phyloP scores from a whole-genome alignment of 345 rosid genomes.

The Pelargonium nanum region DNA sequence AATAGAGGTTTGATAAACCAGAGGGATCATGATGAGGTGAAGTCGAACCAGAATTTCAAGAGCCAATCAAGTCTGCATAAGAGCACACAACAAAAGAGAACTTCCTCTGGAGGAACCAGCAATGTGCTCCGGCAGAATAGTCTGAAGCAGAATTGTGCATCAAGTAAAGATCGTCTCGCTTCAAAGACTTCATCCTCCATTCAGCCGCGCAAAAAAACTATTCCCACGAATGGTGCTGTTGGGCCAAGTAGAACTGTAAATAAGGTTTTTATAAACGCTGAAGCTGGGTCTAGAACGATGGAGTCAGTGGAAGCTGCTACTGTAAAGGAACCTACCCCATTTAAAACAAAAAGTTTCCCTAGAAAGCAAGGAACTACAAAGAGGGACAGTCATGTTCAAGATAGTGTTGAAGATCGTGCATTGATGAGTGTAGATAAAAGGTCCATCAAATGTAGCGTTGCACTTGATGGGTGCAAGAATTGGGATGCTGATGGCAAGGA shows the following conservation, averaged over 20 bases:
- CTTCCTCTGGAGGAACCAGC: constrained; percentile 20
- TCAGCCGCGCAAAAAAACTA: constrained; percentile 26
- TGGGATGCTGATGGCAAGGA: constrained; percentile 21
- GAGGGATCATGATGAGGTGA: constrained; percentile 37
- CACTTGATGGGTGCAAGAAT: constrained; percentile 26
- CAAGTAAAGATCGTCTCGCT: constrained; percentile 23
- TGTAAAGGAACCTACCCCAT: constrained; percentile 28
- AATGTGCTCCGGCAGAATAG: constrained; percentile 48
- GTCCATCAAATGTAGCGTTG: constrained; percentile 32
- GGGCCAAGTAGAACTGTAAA: constrained; percentile 28
- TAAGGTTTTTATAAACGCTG: constrained; percentile 27
- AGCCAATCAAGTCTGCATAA: constrained; percentile 25
- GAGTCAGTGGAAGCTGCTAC: constrained; percentile 13
- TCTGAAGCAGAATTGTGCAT: constrained; percentile 57
- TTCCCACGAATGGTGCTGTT: constrained; percentile 21
- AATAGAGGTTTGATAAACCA: constrained; percentile 26
- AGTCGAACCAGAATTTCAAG: constrained; percentile 22
- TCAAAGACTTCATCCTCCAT: constrained; percentile 26
- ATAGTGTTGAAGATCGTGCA: constrained; percentile 22
- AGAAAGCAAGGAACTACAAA: constrained; percentile 32
- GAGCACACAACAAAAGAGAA: constrained; percentile 30
- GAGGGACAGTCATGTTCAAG: constrained; percentile 19
- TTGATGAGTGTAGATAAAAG: constrained; percentile 26
- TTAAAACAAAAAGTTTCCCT: constrained; percentile 29
- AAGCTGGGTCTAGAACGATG: constrained; percentile 27